A percentile compares a stretch with the other conserved stretches of the same genome.
Conservation (phyloP, 371 early-diverging fungal genomes). For the Zopfochytrium polystomum region DNA sequence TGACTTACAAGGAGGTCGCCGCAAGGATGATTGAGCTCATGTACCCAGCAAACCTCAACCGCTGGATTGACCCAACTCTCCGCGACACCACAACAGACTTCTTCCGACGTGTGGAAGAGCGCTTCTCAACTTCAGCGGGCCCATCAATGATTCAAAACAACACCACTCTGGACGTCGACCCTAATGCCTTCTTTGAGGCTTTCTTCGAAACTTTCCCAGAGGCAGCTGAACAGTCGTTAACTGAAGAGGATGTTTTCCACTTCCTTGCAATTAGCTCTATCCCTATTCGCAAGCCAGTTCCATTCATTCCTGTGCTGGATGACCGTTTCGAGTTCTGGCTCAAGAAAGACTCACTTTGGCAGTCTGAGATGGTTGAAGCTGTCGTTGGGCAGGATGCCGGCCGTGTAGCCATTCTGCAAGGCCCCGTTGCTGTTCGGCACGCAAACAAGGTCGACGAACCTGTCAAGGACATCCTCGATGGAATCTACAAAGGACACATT, state of each 20-base stretch:
- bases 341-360: conserved; percentile 97
- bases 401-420: conserved; percentile 92
- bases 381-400: conserved; percentile 87
- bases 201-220: conserved; percentile 80
- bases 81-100: conserved; percentile 86
- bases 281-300: conserved; percentile 85
- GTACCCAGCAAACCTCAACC: conserved; percentile 71
- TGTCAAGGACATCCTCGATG: conserved; percentile 84
- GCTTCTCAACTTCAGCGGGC: conserved; percentile 62
- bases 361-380: conserved; percentile 88
- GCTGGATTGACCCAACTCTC: conserved; percentile 86
- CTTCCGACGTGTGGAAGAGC: conserved; percentile 85
- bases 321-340: conserved; percentile 91
- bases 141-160: conserved; percentile 70
- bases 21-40: conserved; percentile 79
- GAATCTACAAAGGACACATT: conserved; percentile 82
- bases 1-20: conserved; percentile 91
- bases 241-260: conserved; percentile 87
- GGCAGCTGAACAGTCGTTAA: conserved; percentile 72
- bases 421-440: conserved; percentile 85
- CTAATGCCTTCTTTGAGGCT: conserved; percentile 62
- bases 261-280: conserved; percentile 80
- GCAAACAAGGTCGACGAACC: conserved; percentile 80
- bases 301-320: conserved; percentile 89
- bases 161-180: conserved; percentile 63